These are phyloP conservation scores for Rhizophagus clarus DNA, from an alignment of 192 early-diverging fungal species.

Conservation along the genomic window DNA sequence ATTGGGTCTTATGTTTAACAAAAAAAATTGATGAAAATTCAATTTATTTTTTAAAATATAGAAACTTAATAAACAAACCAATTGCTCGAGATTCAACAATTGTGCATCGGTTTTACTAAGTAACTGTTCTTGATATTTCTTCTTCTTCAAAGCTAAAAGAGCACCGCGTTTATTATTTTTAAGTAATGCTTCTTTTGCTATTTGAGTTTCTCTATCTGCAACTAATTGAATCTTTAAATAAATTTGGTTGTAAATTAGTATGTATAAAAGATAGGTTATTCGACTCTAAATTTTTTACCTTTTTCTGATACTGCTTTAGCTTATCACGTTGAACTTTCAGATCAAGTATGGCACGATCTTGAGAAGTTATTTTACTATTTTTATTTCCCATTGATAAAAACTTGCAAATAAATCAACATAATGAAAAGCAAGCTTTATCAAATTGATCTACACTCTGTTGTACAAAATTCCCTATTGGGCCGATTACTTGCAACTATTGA, in stretches of 20 bases:
- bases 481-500: background rate
- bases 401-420: background rate
- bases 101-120: constrained; percentile 84
- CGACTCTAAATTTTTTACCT: constrained; percentile 52
- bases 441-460: background rate
- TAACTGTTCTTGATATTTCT: constrained; percentile 93
- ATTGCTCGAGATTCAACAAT: constrained; percentile 86
- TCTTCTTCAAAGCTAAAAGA: constrained; percentile 89
- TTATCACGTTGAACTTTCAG: constrained; percentile 96
- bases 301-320: constrained; percentile 88
- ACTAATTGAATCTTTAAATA: constrained; percentile 69
- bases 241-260: background rate
- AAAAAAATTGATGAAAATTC: constrained; percentile 2
- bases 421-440: background rate
- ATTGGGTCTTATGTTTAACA: constrained; percentile 52
- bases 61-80: constrained; percentile 51
- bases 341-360: constrained; percentile 94
- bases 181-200: constrained; percentile 76
- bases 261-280: background rate
- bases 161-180: constrained; percentile 82
- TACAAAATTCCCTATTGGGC: background rate
- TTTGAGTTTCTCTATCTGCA: constrained; percentile 74
- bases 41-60: background rate
- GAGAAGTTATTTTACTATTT: constrained; percentile 72
- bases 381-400: constrained; percentile 33